Evolutionary conservation across 352 stramenopile species (phyloP).

Genomic region (Globisporangium viniferum): DNA sequence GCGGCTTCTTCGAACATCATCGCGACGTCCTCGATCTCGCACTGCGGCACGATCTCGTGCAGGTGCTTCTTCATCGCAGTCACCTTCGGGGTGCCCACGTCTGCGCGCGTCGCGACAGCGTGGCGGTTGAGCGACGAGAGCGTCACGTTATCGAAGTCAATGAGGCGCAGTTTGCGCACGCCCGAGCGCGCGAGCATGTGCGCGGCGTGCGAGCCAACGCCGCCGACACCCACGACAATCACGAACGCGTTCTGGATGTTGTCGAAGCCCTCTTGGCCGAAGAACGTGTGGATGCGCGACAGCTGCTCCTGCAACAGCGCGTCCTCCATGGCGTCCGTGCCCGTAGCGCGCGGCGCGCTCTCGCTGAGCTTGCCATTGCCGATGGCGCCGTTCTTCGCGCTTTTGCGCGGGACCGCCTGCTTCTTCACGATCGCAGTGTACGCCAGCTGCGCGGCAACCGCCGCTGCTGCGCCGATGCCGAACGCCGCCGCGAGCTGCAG

Average conservation of each 20-base stretch:
- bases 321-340: conserved; percentile 41
- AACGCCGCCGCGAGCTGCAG: conserved; percentile 48
- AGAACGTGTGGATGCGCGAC: conserved; percentile 94
- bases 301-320: conserved; percentile 80
- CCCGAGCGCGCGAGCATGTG: conserved; percentile 97
- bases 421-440: conserved; percentile 36
- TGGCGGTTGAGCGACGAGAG: conserved; percentile 98
- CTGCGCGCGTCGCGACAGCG: conserved; percentile 93
- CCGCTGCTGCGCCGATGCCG: conserved; percentile 45
- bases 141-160: conserved; percentile 99
- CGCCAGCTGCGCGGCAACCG: conserved; percentile 40
- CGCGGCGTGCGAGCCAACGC: conserved; percentile 96
- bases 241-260: conserved; percentile 89
- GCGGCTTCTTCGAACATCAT: conserved; percentile 89
- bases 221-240: conserved; percentile 95
- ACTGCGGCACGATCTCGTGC: conserved; percentile 67
- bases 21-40: conserved; percentile 81
- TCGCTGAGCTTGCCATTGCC: conserved; percentile 1
- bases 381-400: neutral
- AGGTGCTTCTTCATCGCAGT: conserved; percentile 84
- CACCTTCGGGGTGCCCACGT: conserved; percentile 96
- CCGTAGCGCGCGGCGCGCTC: conserved; percentile 4
- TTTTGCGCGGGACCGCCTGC: neutral
- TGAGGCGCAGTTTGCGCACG: conserved; percentile 92
- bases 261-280: conserved; percentile 91